These are phyloP conservation scores for Sicyos edulis DNA, from an alignment of 306 rosid genomes.

Conservation along the genomic window DNA sequence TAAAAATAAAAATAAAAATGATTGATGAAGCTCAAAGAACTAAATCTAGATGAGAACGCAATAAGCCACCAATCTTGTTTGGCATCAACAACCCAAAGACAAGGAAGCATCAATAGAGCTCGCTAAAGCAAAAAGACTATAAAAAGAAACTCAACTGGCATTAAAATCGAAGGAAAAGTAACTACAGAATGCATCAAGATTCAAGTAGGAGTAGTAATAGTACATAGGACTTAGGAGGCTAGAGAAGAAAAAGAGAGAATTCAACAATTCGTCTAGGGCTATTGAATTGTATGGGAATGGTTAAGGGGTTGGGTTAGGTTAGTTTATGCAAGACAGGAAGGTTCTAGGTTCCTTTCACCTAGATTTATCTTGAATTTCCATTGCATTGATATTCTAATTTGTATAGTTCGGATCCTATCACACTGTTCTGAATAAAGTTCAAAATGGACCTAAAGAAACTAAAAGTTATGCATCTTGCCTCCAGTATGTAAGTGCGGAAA, in stretches of 20 bases:
- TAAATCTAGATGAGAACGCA: background rate
- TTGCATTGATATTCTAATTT: too few relatives aligned
- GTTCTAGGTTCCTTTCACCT: too few relatives aligned
- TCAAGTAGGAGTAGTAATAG: background rate
- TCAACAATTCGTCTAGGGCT: too few relatives aligned
- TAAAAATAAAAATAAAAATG: too few relatives aligned
- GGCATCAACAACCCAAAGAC: background rate
- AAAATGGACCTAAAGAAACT: background rate
- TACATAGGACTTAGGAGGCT: background rate
- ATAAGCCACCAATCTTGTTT: background rate
- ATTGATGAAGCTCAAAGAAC: too few relatives aligned
- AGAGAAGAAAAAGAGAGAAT: background rate
- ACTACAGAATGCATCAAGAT: background rate
- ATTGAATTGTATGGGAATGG: too few relatives aligned
- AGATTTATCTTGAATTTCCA: too few relatives aligned
- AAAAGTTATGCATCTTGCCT: background rate
- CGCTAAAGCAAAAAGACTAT: background rate
- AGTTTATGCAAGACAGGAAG: too few relatives aligned
- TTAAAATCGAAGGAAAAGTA: background rate
- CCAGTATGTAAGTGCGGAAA: background rate
- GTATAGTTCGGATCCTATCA: too few relatives aligned
- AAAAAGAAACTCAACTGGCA: background rate
- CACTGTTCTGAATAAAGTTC: constrained; percentile 8
- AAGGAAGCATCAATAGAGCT: background rate
- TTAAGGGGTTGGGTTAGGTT: too few relatives aligned